Percentiles rank a stretch among this genome's conserved stretches.
These are phyloP conservation scores for Heterobasidion parviporum DNA, from an alignment of 1,284 basidiomycete species.

Conservation along the genomic window DNA sequence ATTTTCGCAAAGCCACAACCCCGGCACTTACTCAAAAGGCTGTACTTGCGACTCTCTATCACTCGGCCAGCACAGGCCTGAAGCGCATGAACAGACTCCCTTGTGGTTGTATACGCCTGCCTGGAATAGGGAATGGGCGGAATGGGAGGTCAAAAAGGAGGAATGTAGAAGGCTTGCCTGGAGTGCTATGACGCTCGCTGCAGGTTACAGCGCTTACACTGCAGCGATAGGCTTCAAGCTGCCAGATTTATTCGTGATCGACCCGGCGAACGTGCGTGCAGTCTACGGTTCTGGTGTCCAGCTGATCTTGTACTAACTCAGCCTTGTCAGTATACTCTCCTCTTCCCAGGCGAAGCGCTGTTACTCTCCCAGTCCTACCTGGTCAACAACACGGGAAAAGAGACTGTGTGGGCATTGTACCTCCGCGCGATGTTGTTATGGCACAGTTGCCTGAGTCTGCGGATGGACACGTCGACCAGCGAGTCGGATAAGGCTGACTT, in stretches of 20 bases:
- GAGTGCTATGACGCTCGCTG: slow-evolving; percentile 54
- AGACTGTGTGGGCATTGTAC: slow-evolving; percentile 66
- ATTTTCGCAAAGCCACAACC: background rate
- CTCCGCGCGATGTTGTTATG: slow-evolving; percentile 62
- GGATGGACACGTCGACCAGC: slow-evolving; percentile 28
- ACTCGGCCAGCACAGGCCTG: slow-evolving; percentile 42
- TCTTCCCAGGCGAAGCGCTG: slow-evolving; percentile 61
- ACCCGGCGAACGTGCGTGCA: slow-evolving; percentile 55
- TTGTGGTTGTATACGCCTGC: slow-evolving; percentile 56
- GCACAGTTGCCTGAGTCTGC: slow-evolving; percentile 61
- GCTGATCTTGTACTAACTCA: background rate
- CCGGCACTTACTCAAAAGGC: background rate
- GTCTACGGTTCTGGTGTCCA: background rate
- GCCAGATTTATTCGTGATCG: slow-evolving; percentile 48
- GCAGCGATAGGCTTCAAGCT: slow-evolving; percentile 33
- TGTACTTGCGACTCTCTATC: slow-evolving; percentile 50
- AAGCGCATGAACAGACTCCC: slow-evolving; percentile 43
- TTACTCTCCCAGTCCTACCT: slow-evolving; percentile 3
- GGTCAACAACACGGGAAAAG: slow-evolving; percentile 30
- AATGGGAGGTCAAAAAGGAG: slow-evolving; percentile 59
- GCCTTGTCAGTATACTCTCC: slow-evolving; percentile 44
- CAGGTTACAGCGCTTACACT: slow-evolving; percentile 54
- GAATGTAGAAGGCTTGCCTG: slow-evolving; percentile 66
- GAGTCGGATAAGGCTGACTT: slow-evolving; percentile 51
- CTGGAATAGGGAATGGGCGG: slow-evolving; percentile 52